Evolutionary conservation across 148 eudicot species (phyloP), one percentile per base, ranked within the genome.

Genomic region (Suaeda aralocaspica): DNA sequence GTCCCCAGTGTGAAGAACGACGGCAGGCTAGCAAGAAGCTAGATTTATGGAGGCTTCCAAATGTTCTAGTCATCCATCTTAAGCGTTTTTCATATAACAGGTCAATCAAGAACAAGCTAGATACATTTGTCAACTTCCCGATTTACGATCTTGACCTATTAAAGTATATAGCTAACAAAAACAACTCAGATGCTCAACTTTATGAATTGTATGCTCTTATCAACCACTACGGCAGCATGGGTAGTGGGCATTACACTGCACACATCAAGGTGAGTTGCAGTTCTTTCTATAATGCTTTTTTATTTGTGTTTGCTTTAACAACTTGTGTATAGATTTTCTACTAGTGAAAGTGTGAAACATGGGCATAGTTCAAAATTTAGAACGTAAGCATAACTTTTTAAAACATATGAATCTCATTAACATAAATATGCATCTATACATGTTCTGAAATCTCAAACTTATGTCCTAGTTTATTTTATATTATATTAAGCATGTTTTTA

Each of bases 41-140:
- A n/a, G 99, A 94, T 78, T 84, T 94, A 55, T 94, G 99, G 99
- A 89, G 99, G 86, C 92, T 94, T 51, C 99, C 99, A 21, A 89
- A 94, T 73, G 97, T 94, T 59, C 82, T 91, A 50, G 97, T 89
- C 45, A 87, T 94, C 75, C 99, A 94, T 86, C 79, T 94, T 21
- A 94, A 94, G 79, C 87, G 99, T 67, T 94, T 94, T 77, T 94
- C 96, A 48, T 94, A 84, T 82, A 87, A 93, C 84, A 82, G 96
- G 75, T 91, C 96, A 21, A 83, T 86, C 84, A 91, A 89, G 85
- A 89, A 87, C 79, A 94, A 94, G 87, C 78, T 94, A 33, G 97
- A 94, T 75, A 89, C 97, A 24, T 85, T 76, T 63, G 96, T 94
- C 69, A 89, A 94, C 80, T 91, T 94, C 69, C 99, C 99, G 28